Evolutionary conservation across 169 alveolate species (phyloP).

Genomic region (Plasmodium chabaudi): DNA sequence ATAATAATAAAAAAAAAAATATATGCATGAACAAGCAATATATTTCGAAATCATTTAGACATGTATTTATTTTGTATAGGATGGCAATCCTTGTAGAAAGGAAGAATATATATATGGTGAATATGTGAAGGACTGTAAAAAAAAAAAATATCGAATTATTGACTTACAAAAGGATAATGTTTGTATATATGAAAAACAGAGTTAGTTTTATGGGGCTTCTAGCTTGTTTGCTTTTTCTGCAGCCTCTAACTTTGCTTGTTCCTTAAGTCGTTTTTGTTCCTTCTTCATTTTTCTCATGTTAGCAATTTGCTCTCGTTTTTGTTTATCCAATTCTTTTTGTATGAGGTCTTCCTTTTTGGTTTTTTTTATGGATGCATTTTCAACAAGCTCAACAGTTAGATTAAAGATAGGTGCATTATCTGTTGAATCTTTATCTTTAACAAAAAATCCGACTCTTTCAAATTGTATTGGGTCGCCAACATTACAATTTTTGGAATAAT

Average conservation of each 20-base stretch:
- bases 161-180: no score
- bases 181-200: not conserved
- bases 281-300: conserved; percentile 32
- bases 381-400: conserved; percentile 84
- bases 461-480: conserved; percentile 89
- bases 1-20: no score
- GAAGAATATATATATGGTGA: not conserved
- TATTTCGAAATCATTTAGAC: no score
- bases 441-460: conserved; percentile 90
- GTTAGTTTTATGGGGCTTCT: not conserved
- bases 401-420: conserved; percentile 77
- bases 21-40: no score
- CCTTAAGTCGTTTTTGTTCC: conserved; percentile 52
- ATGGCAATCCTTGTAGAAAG: not conserved
- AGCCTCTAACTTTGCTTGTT: conserved; percentile 29
- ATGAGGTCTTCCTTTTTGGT: conserved; percentile 30
- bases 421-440: conserved; percentile 86
- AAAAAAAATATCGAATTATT: no score
- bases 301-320: conserved; percentile 51
- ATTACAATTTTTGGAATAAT: conserved; percentile 41
- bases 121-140: not conserved
- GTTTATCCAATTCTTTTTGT: conserved; percentile 45
- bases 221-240: not conserved
- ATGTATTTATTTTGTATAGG: no score
- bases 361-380: conserved; percentile 74